These are phyloP conservation scores for Solanum pinnatisectum DNA, from an alignment of 257 asterid species.

Conservation along the genomic window DNA sequence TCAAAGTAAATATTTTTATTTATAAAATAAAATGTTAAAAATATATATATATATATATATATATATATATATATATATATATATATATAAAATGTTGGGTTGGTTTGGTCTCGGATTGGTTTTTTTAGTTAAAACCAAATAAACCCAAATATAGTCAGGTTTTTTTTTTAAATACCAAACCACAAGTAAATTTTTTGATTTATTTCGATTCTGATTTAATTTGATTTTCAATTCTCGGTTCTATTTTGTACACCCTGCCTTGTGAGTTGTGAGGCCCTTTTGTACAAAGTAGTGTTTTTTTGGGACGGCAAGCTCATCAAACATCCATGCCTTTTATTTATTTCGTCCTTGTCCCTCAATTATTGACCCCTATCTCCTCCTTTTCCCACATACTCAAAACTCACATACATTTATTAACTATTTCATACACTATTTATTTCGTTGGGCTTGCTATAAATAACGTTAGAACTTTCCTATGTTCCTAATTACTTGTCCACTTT, in stretches of 20 bases:
- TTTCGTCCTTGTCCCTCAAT: neutral
- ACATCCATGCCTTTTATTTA: neutral
- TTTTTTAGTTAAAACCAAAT: too few species aligned
- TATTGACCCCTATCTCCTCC: neutral
- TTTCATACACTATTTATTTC: neutral
- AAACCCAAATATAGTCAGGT: too few species aligned
- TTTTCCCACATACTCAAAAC: neutral
- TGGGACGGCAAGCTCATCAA: neutral
- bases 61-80: too few species aligned
- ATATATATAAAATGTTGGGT: too few species aligned
- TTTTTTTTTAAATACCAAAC: too few species aligned
- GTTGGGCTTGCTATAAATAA: neutral
- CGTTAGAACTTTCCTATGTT: accelerated
- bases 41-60: too few species aligned
- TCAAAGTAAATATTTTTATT: too few species aligned
- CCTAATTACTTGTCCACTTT: too few species aligned
- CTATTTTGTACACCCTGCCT: neutral
- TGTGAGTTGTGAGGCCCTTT: neutral
- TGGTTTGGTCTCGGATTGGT: accelerated
- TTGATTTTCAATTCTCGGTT: accelerated
- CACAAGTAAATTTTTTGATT: accelerated
- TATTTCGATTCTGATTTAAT: too few species aligned
- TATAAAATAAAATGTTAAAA: too few species aligned
- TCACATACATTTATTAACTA: neutral
- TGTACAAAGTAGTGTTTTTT: neutral